Evolutionary conservation across 208 protist genomes (phyloP).

Genomic region (Jaenimonas drosophilae): DNA sequence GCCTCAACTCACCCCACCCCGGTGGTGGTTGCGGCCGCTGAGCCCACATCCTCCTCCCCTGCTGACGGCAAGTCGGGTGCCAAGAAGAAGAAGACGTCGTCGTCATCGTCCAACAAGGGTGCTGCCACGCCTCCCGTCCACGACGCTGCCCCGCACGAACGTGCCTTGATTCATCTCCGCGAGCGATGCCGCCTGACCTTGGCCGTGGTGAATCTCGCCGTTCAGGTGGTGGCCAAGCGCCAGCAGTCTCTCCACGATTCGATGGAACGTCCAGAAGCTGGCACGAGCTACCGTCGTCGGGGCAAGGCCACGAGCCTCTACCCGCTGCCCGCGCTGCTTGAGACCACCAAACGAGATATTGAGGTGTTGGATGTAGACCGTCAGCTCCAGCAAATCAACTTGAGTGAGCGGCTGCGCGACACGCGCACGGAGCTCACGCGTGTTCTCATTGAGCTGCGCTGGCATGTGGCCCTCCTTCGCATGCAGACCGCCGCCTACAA

Average conservation of each 20-base stretch:
- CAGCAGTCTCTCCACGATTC: constrained; percentile 1
- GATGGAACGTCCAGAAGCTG: not conserved
- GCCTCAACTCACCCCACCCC: not conserved
- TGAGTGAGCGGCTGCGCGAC: constrained; percentile 22
- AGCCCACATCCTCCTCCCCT: not conserved
- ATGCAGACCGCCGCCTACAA: constrained; percentile 25
- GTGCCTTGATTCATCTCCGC: not conserved
- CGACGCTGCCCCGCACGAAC: not conserved
- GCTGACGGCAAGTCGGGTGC: too few species aligned
- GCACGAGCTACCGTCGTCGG: too few species aligned
- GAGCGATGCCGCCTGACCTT: not conserved
- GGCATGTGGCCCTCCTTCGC: constrained; percentile 35
- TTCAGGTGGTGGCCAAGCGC: not conserved
- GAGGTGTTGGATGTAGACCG: not conserved
- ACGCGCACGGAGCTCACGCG: constrained; percentile 54
- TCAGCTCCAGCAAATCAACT: not conserved
- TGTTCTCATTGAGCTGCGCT: constrained; percentile 39
- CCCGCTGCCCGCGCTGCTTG: not conserved
- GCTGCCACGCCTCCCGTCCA: not conserved
- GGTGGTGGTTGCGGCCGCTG: not conserved
- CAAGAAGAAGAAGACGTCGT: constrained; percentile 1
- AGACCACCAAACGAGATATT: too few species aligned
- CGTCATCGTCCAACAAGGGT: not conserved
- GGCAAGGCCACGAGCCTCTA: not conserved
- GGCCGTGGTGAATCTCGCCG: not conserved